These are phyloP conservation scores for Raphidocelis subcapitata DNA, from an alignment of 139 green algal species.

Conservation along the genomic window DNA sequence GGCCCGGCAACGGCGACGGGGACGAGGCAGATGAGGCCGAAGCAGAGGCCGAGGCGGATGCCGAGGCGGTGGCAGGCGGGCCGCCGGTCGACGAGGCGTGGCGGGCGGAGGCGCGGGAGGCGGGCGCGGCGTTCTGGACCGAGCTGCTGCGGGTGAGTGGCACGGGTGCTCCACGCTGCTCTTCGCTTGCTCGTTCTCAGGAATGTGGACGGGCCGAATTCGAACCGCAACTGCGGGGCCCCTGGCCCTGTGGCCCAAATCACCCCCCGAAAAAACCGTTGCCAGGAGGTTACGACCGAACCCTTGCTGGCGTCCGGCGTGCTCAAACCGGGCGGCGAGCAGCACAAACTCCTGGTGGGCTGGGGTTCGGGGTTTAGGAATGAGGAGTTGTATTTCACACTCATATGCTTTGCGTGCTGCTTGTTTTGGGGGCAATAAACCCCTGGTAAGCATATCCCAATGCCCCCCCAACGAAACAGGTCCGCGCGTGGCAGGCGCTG, in stretches of 20 bases:
- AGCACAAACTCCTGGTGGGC: background rate
- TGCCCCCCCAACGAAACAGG: background rate
- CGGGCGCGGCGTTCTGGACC: background rate
- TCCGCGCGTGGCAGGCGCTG: background rate
- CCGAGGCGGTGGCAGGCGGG: background rate
- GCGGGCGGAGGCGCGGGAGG: no score
- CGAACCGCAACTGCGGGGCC: no score
- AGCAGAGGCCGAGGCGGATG: background rate
- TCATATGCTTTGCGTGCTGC: no score
- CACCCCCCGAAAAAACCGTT: no score
- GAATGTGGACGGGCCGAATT: no score
- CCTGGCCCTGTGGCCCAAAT: no score
- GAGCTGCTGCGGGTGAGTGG: background rate
- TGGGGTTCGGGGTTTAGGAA: no score
- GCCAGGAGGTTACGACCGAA: no score
- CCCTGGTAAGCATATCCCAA: background rate
- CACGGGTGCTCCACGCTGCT: no score
- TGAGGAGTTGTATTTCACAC: no score
- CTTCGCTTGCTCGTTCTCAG: no score
- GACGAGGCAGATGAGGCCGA: background rate
- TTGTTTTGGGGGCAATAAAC: no score
- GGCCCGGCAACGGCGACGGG: background rate
- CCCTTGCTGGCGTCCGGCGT: background rate
- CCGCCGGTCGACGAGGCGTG: background rate
- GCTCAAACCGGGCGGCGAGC: background rate